These are phyloP conservation scores for Solioccasus polychromus DNA, from an alignment of 768 basidiomycete species.

Conservation along the genomic window DNA sequence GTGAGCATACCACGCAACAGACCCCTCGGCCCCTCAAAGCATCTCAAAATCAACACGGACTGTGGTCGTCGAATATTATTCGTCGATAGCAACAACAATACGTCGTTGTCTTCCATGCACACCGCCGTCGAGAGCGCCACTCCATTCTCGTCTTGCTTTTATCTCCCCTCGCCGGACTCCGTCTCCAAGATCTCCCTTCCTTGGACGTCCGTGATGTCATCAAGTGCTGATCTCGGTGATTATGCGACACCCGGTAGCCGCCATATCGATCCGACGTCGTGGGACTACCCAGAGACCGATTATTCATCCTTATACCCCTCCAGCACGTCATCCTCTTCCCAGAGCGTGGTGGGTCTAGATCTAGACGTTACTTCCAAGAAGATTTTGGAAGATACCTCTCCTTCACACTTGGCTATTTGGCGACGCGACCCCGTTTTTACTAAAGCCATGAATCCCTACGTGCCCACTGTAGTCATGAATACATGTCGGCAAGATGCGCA, in stretches of 20 bases:
- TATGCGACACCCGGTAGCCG: constrained; percentile 44
- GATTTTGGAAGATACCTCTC: constrained; percentile 30
- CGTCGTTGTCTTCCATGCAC: constrained; percentile 63
- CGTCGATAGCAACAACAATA: constrained; percentile 42
- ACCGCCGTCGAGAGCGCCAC: constrained; percentile 67
- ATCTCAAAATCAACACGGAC: constrained; percentile 60
- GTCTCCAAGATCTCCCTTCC: constrained; percentile 35
- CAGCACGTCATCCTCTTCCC: constrained; percentile 37
- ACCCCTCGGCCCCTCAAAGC: constrained; percentile 35
- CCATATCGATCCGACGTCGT: constrained; percentile 49
- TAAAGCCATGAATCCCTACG: constrained; percentile 25
- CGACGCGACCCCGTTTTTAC: constrained; percentile 27
- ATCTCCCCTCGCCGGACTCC: constrained; percentile 45
- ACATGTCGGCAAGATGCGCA: constrained; percentile 26
- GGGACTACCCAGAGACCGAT: constrained; percentile 47
- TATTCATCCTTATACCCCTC: constrained; percentile 48
- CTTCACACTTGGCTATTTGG: constrained; percentile 31
- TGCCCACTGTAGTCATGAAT: constrained; percentile 27
- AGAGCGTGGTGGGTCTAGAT: constrained; percentile 33
- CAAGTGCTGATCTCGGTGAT: constrained; percentile 37
- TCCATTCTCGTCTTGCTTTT: constrained; percentile 56
- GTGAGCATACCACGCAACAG: constrained; percentile 40
- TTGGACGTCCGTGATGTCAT: constrained; percentile 35
- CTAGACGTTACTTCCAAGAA: constrained; percentile 31
- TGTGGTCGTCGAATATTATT: constrained; percentile 36